These are phyloP conservation scores for Clavispora fructus DNA, from an alignment of 805 yeast genomes.

Conservation along the genomic window DNA sequence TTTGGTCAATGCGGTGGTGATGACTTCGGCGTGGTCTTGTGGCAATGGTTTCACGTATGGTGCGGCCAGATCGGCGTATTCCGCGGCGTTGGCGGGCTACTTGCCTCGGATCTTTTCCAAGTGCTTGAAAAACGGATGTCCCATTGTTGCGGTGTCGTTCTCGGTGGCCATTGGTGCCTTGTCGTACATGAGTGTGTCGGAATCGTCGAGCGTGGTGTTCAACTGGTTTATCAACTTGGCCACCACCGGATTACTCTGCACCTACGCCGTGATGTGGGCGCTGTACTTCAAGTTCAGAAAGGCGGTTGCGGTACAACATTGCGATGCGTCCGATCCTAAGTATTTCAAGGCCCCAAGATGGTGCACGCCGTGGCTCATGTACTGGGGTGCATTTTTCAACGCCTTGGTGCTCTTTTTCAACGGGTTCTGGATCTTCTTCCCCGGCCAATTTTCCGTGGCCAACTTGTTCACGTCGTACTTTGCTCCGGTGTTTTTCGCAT, in stretches of 20 bases:
- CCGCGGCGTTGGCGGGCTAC: slow-evolving; percentile 82
- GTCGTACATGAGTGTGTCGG: slow-evolving; percentile 38
- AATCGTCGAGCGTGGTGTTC: slow-evolving; percentile 56
- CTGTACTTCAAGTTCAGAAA: slow-evolving; percentile 40
- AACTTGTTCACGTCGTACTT: slow-evolving; percentile 34
- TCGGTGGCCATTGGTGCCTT: slow-evolving; percentile 33
- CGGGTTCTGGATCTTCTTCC: slow-evolving; percentile 40
- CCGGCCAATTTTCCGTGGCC: slow-evolving; percentile 28
- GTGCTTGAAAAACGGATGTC: slow-evolving; percentile 67
- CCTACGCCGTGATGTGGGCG: slow-evolving; percentile 56
- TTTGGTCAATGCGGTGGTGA: slow-evolving; percentile 29
- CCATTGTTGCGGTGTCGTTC: slow-evolving; percentile 50
- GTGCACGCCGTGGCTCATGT: slow-evolving; percentile 10
- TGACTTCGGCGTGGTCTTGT: slow-evolving; percentile 34
- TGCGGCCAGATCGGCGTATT: slow-evolving; percentile 34
- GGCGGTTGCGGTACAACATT: slow-evolving; percentile 30
- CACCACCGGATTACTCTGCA: slow-evolving; percentile 62
- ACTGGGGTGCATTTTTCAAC: slow-evolving; percentile 18
- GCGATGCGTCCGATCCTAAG: slow-evolving; percentile 21
- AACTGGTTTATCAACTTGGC: slow-evolving; percentile 65
- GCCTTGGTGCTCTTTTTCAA: slow-evolving; percentile 27
- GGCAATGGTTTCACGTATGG: slow-evolving; percentile 33
- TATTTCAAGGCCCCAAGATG: slow-evolving; percentile 12
- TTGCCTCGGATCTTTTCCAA: slow-evolving; percentile 63
- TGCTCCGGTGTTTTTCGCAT: slow-evolving; percentile 43